Evolutionary conservation across 345 rosid genomes (phyloP), one percentile per base, ranked within the genome.

Genomic region (Jatropha curcas): DNA sequence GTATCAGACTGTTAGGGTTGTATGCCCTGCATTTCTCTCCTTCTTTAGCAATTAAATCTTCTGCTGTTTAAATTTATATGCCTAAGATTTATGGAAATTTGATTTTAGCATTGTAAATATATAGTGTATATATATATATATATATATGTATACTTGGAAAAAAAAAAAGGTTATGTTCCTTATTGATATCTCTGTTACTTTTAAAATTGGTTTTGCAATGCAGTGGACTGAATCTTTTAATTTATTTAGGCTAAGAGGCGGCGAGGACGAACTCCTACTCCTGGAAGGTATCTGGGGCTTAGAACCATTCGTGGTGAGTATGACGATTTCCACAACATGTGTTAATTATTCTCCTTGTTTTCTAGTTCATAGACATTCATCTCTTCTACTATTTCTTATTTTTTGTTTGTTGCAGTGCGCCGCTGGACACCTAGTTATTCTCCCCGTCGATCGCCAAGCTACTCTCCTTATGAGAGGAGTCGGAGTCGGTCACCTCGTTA

Each of bases 201-300:
- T 33, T 33, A 0, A 51, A 0, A 20, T 8, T 61, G 2, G 65
- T 9, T 59, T 51, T 68, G 28, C 69, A 35, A 57, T 71, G 60
- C 20, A 33, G 27, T 60, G 35, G 37, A 48, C 77, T 81, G 24
- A 79, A 17, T 39, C 24, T 6, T 59, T 37, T 9, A 22, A 31
- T 66, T 63, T 60, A 33, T 76, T 45, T 75, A 94, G 99, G 99
- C 98, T 30, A 86, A 84, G 78, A 88, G 98, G 80, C 82, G 89
- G 50, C 89, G 92, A 81, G 95, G 98, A 25, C 81, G 98, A 33
- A 90, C 98, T 59, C 98, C 98, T 34, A 94, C 98, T 64, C 98
- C 98, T 4, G 98, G 99, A 77, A 89, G 74, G 83, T 95, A 95
- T 73, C 73, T 95, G 80, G 99, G 99, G 52, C 78, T 87, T 81